These are phyloP conservation scores for Penstemon davidsonii DNA, from an alignment of 257 asterid genomes.

Conservation along the genomic window DNA sequence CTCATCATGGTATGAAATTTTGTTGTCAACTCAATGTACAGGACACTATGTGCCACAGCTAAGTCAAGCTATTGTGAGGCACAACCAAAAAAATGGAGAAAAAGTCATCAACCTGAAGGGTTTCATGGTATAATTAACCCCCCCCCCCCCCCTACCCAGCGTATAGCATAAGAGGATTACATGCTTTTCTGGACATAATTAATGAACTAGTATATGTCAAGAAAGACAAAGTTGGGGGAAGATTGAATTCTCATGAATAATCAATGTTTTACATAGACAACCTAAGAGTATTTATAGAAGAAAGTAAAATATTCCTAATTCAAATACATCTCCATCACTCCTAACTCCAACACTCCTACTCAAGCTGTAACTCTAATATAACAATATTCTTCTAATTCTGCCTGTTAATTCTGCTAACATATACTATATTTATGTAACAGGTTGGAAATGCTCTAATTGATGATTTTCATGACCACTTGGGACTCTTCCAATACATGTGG, in stretches of 20 bases:
- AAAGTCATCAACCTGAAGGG: conserved; percentile 75
- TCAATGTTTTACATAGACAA: no score
- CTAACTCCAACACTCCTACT: no score
- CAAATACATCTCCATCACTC: no score
- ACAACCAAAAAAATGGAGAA: conserved; percentile 54
- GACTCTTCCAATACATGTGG: conserved; percentile 86
- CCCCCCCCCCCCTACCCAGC: neutral
- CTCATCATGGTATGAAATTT: conserved; percentile 2
- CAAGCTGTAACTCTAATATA: no score
- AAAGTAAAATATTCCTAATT: no score
- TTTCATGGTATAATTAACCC: conserved; percentile 59
- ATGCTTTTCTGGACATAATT: conserved; percentile 19
- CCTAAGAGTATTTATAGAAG: no score
- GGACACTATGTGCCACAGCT: conserved; percentile 98
- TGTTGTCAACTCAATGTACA: conserved; percentile 32
- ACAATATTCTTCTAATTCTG: no score
- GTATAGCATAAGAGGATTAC: conserved; percentile 13
- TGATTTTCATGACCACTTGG: conserved; percentile 80
- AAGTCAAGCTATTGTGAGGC: conserved; percentile 76
- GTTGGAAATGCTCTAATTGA: conserved; percentile 94
- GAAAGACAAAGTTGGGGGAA: no score
- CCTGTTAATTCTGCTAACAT: no score
- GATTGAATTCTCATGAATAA: no score
- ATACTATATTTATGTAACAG: conserved; percentile 36
- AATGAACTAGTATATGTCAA: neutral